phyloP scores from a whole-genome alignment of 352 stramenopile genomes.

The Phytophthora brassicae region DNA sequence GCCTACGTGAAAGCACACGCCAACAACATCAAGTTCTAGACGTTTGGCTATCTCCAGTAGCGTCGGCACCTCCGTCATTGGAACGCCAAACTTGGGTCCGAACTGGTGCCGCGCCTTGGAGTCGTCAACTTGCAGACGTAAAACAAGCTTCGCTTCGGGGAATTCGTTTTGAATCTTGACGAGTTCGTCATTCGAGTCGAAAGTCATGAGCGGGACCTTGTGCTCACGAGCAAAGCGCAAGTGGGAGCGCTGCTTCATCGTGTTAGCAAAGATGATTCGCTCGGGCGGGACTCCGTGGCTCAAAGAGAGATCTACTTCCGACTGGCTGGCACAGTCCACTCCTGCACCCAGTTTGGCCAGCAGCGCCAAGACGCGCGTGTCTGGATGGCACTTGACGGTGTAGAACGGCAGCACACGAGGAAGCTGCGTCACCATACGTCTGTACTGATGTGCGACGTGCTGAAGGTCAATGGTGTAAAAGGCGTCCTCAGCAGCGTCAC shows the following conservation, averaged over 20 bases:
- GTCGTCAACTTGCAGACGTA: conserved; percentile 88
- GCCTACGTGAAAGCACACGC: conserved; percentile 90
- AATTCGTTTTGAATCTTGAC: conserved; percentile 53
- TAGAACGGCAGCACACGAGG: conserved; percentile 79
- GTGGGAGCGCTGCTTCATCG: conserved; percentile 82
- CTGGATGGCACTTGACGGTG: conserved; percentile 91
- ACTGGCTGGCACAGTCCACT: conserved; percentile 89
- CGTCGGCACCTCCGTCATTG: conserved; percentile 48
- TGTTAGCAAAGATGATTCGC: conserved; percentile 91
- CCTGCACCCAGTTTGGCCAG: conserved; percentile 50
- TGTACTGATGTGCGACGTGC: conserved; percentile 50
- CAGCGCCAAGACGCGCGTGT: conserved; percentile 54
- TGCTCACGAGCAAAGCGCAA: conserved; percentile 60
- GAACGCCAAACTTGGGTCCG: conserved; percentile 82
- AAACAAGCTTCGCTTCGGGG: conserved; percentile 51
- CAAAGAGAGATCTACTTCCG: conserved; percentile 76
- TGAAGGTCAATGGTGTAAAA: conserved; percentile 71
- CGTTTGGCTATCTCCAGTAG: conserved; percentile 65
- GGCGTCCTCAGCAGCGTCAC: conserved; percentile 42
- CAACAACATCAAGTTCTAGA: conserved; percentile 68
- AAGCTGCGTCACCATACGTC: conserved; percentile 46
- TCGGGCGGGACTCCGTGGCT: conserved; percentile 45
- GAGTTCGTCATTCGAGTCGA: conserved; percentile 88
- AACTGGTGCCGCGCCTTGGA: conserved; percentile 78
- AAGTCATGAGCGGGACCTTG: conserved; percentile 75